Evolutionary conservation across 345 rosid genomes (phyloP), one percentile per base, ranked within the genome.

Genomic region (Rhizophora apiculata): DNA sequence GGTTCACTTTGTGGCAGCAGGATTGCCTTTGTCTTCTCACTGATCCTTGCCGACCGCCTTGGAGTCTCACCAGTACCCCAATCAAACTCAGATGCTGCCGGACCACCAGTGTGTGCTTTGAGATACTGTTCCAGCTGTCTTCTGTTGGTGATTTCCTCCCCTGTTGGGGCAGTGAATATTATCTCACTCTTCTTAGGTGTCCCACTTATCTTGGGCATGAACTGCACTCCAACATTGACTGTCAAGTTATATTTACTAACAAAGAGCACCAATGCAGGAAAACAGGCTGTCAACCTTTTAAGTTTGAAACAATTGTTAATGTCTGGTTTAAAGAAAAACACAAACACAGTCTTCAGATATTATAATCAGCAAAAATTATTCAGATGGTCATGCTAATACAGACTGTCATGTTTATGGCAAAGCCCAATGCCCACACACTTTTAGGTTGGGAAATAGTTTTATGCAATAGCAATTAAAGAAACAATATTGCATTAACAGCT

Each of bases 41-140:
- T 78, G 6, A 78, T 73, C 68, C 81, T 64, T 9, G 77, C 65
- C 6, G 81, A 78, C 39, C 81, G 69, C 74, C 81, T 78, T 19
- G 81, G 81, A 49, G 78, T 73, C 67, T 78, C 81, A 48, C 78
- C 78, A 53, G 74, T 73, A 69, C 74, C 67, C 81, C 81, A 78
- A 22, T 78, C 72, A 57, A 78, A 78, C 68, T 69, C 81, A 26
- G 77, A 64, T 43, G 60, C 54, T 22, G 72, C 46, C 46, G 78
- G 78, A 24, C 81, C 64, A 8, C 81, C 81, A 65, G 81, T 65
- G 63, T 78, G 78, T 13, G 74, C 71, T 61, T 73, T 78, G 32
- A 78, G 78, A 51, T 78, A 78, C 63, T 78, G 81, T 30, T 78
- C 81, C 74, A 78, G 51, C 70, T 73, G 81, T 64, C 74, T 78